Conservation (phyloP, 2,329 filamentous ascomycete species). For the Mycosphaerella sp. region DNA sequence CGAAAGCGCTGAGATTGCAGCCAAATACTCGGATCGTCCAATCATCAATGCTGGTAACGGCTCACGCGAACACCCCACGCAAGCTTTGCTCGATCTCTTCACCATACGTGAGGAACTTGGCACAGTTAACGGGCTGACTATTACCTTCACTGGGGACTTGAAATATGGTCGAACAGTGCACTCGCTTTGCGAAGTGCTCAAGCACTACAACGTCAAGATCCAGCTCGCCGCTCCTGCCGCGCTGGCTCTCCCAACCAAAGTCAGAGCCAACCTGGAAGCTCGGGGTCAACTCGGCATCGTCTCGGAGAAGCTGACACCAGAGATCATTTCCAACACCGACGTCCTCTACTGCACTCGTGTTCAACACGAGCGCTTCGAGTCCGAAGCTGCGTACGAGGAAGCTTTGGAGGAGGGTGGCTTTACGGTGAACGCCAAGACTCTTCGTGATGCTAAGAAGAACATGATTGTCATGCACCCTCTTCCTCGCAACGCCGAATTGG, state of each 20-base stretch:
- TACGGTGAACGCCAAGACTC: constrained; percentile 79
- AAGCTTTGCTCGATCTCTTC: constrained; percentile 95
- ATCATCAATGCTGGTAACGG: constrained; percentile 98
- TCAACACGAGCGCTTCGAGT: constrained; percentile 93
- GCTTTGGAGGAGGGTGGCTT: constrained; percentile 71
- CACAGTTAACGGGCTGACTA: constrained; percentile 88
- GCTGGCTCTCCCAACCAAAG: constrained; percentile 67
- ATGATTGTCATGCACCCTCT: constrained; percentile 96
- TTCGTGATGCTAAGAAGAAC: constrained; percentile 84
- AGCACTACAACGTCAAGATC: constrained; percentile 90
- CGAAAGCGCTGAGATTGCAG: constrained; percentile 70
- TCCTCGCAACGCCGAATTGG: constrained; percentile 87
- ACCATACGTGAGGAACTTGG: constrained; percentile 97
- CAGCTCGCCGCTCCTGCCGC: constrained; percentile 82
- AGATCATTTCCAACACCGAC: constrained; percentile 79
- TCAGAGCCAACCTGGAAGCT: constrained; percentile 63
- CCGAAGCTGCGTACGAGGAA: constrained; percentile 69
- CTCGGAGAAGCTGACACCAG: constrained; percentile 71
- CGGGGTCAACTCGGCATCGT: constrained; percentile 74
- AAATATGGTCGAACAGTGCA: constrained; percentile 91
- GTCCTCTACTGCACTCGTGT: constrained; percentile 96
- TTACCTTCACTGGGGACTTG: constrained; percentile 92
- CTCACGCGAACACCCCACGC: constrained; percentile 90
- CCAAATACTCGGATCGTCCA: constrained; percentile 81
- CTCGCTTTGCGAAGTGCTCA: constrained; percentile 86